phyloP scores from a whole-genome alignment of 371 early-diverging fungal species.

The Apophysomyces ossiformis region DNA sequence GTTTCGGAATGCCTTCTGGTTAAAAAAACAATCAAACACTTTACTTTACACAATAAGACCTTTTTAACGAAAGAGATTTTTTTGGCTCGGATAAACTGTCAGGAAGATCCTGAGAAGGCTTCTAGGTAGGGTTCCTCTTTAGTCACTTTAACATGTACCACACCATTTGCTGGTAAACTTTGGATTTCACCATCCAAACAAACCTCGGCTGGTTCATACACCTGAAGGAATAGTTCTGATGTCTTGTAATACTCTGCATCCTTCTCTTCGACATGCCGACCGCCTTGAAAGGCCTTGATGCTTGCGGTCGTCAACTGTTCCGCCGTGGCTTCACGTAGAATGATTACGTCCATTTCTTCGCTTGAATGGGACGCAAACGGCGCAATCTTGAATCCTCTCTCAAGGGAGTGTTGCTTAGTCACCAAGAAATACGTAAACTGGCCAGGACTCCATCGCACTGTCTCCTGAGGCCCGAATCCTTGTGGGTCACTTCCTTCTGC shows the following conservation, averaged over 20 bases:
- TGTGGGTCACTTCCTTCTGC: neutral
- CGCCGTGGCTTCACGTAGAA: conserved; percentile 31
- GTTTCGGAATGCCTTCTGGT: too few species aligned
- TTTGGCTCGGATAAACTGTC: neutral
- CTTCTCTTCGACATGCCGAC: conserved; percentile 32
- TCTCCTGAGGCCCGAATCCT: neutral
- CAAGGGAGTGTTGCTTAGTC: conserved; percentile 45
- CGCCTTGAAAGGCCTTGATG: conserved; percentile 40
- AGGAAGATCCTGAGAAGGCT: conserved; percentile 17
- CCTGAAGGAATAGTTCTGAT: conserved; percentile 34
- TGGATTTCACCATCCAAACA: conserved; percentile 55
- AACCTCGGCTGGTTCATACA: conserved; percentile 40
- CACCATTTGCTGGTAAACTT: conserved; percentile 31
- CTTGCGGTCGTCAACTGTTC: conserved; percentile 35
- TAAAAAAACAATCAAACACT: too few species aligned
- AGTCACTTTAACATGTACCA: conserved; percentile 34
- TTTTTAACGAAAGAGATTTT: neutral
- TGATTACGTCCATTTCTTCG: conserved; percentile 40
- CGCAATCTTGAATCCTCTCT: conserved; percentile 47
- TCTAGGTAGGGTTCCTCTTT: conserved; percentile 26
- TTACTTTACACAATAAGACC: neutral
- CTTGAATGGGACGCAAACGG: conserved; percentile 44
- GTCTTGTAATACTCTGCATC: conserved; percentile 49
- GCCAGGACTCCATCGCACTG: conserved; percentile 2
- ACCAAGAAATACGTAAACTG: conserved; percentile 49